Evolutionary conservation across 768 basidiomycete genomes (phyloP).

Genomic region (Boletus reticuloceps): DNA sequence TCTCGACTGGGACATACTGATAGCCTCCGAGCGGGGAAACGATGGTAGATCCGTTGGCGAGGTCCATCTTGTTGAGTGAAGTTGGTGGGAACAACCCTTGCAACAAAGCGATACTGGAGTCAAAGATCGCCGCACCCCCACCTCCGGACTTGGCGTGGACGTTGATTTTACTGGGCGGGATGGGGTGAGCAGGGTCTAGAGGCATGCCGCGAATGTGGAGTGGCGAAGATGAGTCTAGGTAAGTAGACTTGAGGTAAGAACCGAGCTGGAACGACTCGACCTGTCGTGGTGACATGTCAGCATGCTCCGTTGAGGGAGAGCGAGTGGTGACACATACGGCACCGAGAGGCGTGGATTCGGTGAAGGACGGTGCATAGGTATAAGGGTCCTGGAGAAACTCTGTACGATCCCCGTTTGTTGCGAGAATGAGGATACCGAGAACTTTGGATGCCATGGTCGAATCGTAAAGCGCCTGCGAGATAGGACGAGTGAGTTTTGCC

Average conservation of each 20-base stretch:
- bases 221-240: slow-evolving; percentile 63
- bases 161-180: slow-evolving; percentile 67
- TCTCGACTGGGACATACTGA: slow-evolving; percentile 83
- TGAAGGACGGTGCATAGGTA: slow-evolving; percentile 58
- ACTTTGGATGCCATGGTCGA: slow-evolving; percentile 35
- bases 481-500: not conserved
- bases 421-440: slow-evolving; percentile 74
- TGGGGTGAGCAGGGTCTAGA: slow-evolving; percentile 51
- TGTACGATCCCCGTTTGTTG: slow-evolving; percentile 72
- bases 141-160: slow-evolving; percentile 79
- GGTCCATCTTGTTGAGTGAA: slow-evolving; percentile 59
- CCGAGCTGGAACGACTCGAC: slow-evolving; percentile 69
- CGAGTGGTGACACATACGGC: slow-evolving; percentile 44
- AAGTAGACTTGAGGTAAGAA: slow-evolving; percentile 54
- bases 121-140: slow-evolving; percentile 79
- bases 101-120: slow-evolving; percentile 76
- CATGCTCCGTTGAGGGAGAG: not conserved
- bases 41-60: slow-evolving; percentile 75
- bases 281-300: slow-evolving; percentile 35
- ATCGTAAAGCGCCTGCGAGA: slow-evolving; percentile 13
- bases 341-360: slow-evolving; percentile 75
- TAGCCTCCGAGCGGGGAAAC: slow-evolving; percentile 79
- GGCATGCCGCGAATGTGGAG: slow-evolving; percentile 69
- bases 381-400: slow-evolving; percentile 70
- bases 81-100: slow-evolving; percentile 86